Conservation (phyloP, 108 stramenopile genomes). For the Nitzschia inconspicua region DNA sequence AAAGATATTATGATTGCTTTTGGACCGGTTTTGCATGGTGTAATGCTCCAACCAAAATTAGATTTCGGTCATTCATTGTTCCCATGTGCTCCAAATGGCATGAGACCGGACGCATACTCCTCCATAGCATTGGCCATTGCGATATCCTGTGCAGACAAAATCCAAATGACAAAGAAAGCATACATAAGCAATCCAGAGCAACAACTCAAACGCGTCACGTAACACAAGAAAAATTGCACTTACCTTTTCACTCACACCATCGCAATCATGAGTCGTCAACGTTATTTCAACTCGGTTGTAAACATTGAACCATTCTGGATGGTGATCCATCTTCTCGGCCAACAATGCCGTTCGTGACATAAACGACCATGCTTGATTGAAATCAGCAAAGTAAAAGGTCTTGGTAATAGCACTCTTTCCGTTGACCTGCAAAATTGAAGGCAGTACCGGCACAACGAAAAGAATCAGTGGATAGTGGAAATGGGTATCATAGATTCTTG, state of each 20-base stretch:
- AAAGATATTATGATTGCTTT: no score
- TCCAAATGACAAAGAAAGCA: conserved; percentile 2
- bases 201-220: neutral
- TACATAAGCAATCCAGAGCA: neutral
- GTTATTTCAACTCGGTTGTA: conserved; percentile 92
- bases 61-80: conserved; percentile 14
- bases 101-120: conserved; percentile 47
- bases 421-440: conserved; percentile 5
- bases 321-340: conserved; percentile 96
- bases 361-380: conserved; percentile 90
- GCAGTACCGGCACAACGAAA: neutral
- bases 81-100: conserved; percentile 38
- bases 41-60: neutral
- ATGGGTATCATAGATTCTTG: neutral
- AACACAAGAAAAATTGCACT: neutral
- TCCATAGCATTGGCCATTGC: conserved; percentile 82
- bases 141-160: conserved; percentile 40
- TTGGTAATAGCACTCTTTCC: conserved; percentile 55
- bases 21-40: no score
- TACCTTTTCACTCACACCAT: conserved; percentile 76
- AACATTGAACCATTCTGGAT: conserved; percentile 98
- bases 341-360: conserved; percentile 85
- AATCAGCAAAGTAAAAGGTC: conserved; percentile 82
- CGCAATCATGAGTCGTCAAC: conserved; percentile 79
- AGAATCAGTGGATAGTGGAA: neutral